Base-by-base conservation (phyloP, 805 yeast species). In the Ogataea philodendri region DNA sequence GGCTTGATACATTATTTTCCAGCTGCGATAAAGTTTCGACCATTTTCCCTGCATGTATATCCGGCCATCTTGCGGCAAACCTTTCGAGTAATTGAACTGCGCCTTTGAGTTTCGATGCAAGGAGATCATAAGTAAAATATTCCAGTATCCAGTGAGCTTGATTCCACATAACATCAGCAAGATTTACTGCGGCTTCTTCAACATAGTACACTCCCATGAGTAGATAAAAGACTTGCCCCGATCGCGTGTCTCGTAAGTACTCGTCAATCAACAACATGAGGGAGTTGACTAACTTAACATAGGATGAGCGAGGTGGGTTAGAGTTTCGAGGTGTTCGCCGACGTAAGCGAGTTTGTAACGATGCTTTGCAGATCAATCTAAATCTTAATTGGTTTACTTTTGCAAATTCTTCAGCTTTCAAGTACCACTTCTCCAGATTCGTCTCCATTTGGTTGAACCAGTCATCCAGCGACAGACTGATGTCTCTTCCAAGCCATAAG, bases 361-460 rank as follows among this genome's bases (percentile, higher is more conserved):
- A 44, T 1, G 45, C 35, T 26, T 41, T 44, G 38, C 41, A 22
- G 20, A 44, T 44, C 5, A 41, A 28, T 18, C 48, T 33, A 26
- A 34, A 44, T 10, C 48, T 20, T 9, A 44, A 19, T 15, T 44
- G 48, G 18, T 41, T 44, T 7, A 34, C 26, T 25, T 37, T 41
- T 28, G 48, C 48, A 34, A 44, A 44, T 27, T 44, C 45, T 20
- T 44, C 48, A 4, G 48, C 45, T 16, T 37, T 41, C 13, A 41
- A 19, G 20, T 26, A 33, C 48, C 48, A 44, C 21, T 26, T 30
- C 7, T 41, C 45, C 14, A 37, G 26, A n/a, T 30, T 41, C n/a
- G 30, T 15, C 9, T 41, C 45, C 45, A 44, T 41, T 5, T 35
- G 10, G 10, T 33, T 38, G 3, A 34, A 22, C 48, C 48, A 44